These are phyloP conservation scores for Solanum hybrid DNA, from an alignment of 305 asterid species.

Conservation along the genomic window DNA sequence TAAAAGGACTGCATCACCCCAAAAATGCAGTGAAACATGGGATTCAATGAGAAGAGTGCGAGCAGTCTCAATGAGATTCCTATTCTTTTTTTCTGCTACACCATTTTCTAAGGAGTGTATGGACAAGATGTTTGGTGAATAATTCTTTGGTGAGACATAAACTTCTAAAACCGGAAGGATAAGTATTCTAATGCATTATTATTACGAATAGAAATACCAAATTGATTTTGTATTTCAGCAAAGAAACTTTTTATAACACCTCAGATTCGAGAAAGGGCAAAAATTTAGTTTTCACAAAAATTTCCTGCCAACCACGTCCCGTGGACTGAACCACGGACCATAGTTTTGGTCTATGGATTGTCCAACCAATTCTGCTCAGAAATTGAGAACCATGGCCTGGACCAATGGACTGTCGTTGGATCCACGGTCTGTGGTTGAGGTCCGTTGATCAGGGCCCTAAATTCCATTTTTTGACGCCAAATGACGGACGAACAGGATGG, in stretches of 20 bases:
- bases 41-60: not conserved
- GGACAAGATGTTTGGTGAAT: not conserved
- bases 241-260: not conserved
- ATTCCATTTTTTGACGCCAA: too few relatives aligned
- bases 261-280: too few relatives aligned
- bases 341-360: too few relatives aligned
- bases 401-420: too few relatives aligned
- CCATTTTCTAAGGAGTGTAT: not conserved
- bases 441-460: too few relatives aligned
- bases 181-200: not conserved
- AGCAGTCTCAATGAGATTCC: not conserved
- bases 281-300: too few relatives aligned
- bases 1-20: not conserved
- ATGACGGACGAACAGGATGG: too few relatives aligned
- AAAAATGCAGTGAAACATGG: not conserved
- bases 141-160: not conserved
- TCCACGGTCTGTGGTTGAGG: too few relatives aligned
- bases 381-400: too few relatives aligned
- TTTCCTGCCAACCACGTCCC: too few relatives aligned
- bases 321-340: not conserved
- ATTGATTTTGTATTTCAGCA: not conserved
- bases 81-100: too few relatives aligned
- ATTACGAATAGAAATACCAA: not conserved
- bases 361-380: too few relatives aligned
- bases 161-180: not conserved